Base-by-base conservation (phyloP, 345 rosid genomes). In the Triadica sebifera region DNA sequence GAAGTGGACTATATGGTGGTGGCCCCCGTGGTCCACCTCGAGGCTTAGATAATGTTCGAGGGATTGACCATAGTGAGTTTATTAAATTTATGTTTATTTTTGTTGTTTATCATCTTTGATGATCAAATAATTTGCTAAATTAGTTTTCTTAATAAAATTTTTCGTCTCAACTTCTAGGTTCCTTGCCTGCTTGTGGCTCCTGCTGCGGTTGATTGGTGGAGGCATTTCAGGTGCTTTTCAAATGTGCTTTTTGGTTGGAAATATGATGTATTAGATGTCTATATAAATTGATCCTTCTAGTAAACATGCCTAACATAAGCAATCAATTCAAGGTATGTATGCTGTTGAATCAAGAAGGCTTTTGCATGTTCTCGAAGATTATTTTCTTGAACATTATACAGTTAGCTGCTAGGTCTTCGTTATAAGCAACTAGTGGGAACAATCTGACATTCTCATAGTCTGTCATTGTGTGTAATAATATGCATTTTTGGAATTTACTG, bases 121-220 rank as follows among this genome's bases (percentile, higher is more conserved):
- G 1, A 43, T 10, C 11, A 37, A 4, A 16, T 25, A 43, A 20
- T 38, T 17, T 19, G 19, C 1, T n/a, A 20, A 46, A 43, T 15
- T 15, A 17, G 43, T 17, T 12, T 47, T 43, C 20, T 71, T 10
- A 19, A 24, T 20, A 4, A 13, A 58, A 58, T 38, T 43, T 67
- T 22, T 34, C 65, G 9, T 47, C 20, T 78, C 12, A 57, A 58
- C 61, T 78, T 38, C 12, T 78, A 89, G 93, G 89, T 84, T 83
- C 93, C 53, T 69, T 90, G 4, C 96, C 96, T 45, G 96, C 96
- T 55, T 90, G 96, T 71, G 96, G 96, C 69, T 89, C 96, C 46
- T 90, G 93, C 88, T 90, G 92, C 72, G 86, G 87, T 52, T 83
- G 68, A 76, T 46, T 43, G 3, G 69, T 47, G 12, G 19, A 22